Evolutionary conservation across 331 rosid species (phyloP).

Genomic region (Malus hybrid): DNA sequence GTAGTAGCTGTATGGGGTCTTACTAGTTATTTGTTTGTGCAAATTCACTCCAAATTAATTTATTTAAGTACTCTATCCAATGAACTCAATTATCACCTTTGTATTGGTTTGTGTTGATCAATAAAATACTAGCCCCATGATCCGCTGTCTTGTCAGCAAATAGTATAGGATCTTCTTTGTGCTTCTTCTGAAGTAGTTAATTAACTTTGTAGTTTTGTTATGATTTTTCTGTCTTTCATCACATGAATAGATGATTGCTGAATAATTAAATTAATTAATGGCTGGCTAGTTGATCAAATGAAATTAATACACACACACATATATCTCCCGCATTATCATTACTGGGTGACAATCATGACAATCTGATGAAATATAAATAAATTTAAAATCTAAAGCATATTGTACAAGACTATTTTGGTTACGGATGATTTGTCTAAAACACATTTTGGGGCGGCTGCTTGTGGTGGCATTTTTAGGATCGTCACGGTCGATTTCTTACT

Average conservation of each 20-base stretch:
- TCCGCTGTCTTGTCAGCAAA: neutral
- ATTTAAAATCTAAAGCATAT: conserved; percentile 19
- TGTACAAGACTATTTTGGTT: no score
- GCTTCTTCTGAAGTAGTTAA: neutral
- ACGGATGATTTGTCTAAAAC: no score
- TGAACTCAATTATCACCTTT: no score
- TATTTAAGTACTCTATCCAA: no score
- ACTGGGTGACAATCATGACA: neutral
- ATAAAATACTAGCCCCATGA: neutral
- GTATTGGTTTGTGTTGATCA: no score
- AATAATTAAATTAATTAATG: neutral
- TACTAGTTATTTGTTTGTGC: no score
- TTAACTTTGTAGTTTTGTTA: neutral
- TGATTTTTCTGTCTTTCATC: neutral
- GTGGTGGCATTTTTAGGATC: no score
- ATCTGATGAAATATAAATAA: conserved; percentile 2
- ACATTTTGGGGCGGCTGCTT: no score
- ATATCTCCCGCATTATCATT: neutral
- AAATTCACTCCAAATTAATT: no score
- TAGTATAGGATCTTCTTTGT: neutral
- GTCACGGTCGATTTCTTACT: no score
- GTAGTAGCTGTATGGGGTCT: no score
- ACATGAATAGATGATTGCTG: neutral
- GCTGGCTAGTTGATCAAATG: conserved; percentile 3
- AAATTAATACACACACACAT: neutral